Percentiles rank a stretch among this genome's conserved stretches.
phyloP scores from a whole-genome alignment of 2,329 filamentous ascomycete species.

The Penicillium janthinellum region DNA sequence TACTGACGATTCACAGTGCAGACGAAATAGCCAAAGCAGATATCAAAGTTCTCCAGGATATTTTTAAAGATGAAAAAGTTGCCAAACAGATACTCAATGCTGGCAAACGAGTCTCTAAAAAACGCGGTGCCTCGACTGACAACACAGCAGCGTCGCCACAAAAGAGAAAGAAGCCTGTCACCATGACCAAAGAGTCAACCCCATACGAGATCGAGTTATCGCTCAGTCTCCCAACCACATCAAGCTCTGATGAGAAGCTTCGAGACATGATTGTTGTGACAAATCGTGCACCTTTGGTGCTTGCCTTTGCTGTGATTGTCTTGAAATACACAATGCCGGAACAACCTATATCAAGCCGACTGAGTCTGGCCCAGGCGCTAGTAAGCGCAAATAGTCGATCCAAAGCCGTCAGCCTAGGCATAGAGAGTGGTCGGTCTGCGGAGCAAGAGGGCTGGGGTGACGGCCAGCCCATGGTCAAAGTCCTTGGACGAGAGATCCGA shows the following conservation, averaged over 20 bases:
- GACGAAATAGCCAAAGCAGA: conserved; percentile 54
- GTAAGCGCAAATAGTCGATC: conserved; percentile 78
- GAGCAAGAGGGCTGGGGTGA: conserved; percentile 73
- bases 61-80: conserved; percentile 55
- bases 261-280: conserved; percentile 63
- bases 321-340: conserved; percentile 81
- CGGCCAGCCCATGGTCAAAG: conserved; percentile 71
- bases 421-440: conserved; percentile 65
- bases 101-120: conserved; percentile 59
- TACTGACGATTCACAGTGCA: conserved; percentile 24
- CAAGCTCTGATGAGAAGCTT: conserved; percentile 59
- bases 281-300: conserved; percentile 78
- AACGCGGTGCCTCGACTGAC: conserved; percentile 49
- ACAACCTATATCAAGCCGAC: conserved; percentile 78
- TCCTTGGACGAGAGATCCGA: conserved; percentile 72
- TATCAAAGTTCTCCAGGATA: conserved; percentile 45
- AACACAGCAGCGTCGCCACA: conserved; percentile 35
- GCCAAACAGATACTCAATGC: conserved; percentile 60
- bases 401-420: conserved; percentile 73
- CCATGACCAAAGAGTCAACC: conserved; percentile 15
- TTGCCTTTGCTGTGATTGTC: conserved; percentile 75
- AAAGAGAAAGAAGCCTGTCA: conserved; percentile 37
- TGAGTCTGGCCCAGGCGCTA: conserved; percentile 81
- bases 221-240: conserved; percentile 36
- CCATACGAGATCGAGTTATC: conserved; percentile 39